Base-by-base conservation (phyloP, 2,329 filamentous ascomycete genomes). In the Beauveria sp. region DNA sequence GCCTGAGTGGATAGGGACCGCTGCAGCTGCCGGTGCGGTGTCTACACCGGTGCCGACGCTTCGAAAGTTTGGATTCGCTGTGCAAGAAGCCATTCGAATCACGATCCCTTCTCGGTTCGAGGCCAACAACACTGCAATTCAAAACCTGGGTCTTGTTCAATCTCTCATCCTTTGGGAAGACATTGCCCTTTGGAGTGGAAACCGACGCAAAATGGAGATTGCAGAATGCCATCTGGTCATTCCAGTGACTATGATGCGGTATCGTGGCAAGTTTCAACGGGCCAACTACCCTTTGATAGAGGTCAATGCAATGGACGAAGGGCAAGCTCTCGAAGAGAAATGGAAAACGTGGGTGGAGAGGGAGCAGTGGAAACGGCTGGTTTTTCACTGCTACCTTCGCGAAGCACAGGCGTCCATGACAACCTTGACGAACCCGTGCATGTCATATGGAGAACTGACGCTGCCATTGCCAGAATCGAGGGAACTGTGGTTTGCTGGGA, bases 321-420 rank as follows among this genome's bases (percentile, higher is more conserved):
- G 82, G 1, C 70, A 82, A 20, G 73, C 73, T 2, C 72, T 91
- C 0, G 80, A 88, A 61, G 73, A 77, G 3, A 90, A 89, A 66
- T 91, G 88, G 88, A 77, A 74, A 60, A 72, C 73, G 26, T 91
- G 87, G 87, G 78, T 83, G 16, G 77, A 83, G 52, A 76, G 82
- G 62, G 87, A 90, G 67, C 85, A 83, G 3, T 88, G 84, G 74
- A 88, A 89, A 69, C 80, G 82, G 41, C 80, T 91, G 2, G 82
- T 84, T 3, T 85, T 88, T 62, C 84, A 87, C 67, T 75, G 83
- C 16, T 88, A 88, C 65, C 72, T 87, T 5, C 80, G 86, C 61
- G 88, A 91, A 66, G 79, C 85, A 0, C 85, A 89, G 63, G 79
- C 82, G 4, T 89, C 88, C 2, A 87, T 91, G 75, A 83, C 84